Percentiles rank a stretch among this genome's conserved stretches.
Evolutionary conservation across 495 filamentous ascomycete species (phyloP).

Genomic region (Chaetomium fimeti): DNA sequence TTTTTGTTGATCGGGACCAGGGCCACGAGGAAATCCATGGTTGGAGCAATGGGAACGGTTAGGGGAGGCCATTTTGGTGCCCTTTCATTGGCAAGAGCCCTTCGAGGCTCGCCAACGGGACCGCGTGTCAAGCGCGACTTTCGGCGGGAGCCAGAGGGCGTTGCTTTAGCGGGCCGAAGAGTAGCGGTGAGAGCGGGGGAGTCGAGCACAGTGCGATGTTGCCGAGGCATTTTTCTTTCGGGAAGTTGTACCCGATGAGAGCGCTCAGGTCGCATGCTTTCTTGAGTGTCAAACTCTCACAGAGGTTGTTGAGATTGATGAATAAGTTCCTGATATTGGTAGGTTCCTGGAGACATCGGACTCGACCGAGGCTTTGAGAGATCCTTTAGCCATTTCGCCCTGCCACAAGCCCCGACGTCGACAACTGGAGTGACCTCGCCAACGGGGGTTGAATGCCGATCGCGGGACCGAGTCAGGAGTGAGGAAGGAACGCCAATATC

Average conservation of each 20-base stretch:
- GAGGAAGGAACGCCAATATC: background rate
- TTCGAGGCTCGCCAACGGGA: constrained; percentile 13
- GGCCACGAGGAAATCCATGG: background rate
- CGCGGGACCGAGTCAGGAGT: background rate
- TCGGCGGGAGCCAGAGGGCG: constrained; percentile 24
- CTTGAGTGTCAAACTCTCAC: background rate
- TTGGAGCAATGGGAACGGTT: constrained; percentile 26
- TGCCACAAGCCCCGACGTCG: too few relatives aligned
- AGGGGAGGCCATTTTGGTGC: constrained; percentile 14
- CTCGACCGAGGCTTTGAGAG: background rate
- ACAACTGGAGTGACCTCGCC: background rate
- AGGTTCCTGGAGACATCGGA: background rate
- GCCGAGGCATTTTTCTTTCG: background rate
- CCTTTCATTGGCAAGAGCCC: constrained; percentile 23
- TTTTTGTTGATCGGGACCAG: constrained; percentile 1
- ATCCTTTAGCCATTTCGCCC: too few relatives aligned
- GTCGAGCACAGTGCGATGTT: constrained; percentile 31
- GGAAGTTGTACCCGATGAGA: constrained; percentile 32
- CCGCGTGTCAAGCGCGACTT: constrained; percentile 26
- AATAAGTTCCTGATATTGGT: too few relatives aligned
- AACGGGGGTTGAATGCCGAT: background rate
- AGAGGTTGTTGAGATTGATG: background rate
- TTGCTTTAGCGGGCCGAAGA: constrained; percentile 31
- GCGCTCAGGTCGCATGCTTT: background rate
- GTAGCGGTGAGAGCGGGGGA: constrained; percentile 39